Percentiles rank a stretch among this genome's conserved stretches.
phyloP scores from a whole-genome alignment of 2,329 filamentous ascomycete genomes.

The Talaromyces sp. region DNA sequence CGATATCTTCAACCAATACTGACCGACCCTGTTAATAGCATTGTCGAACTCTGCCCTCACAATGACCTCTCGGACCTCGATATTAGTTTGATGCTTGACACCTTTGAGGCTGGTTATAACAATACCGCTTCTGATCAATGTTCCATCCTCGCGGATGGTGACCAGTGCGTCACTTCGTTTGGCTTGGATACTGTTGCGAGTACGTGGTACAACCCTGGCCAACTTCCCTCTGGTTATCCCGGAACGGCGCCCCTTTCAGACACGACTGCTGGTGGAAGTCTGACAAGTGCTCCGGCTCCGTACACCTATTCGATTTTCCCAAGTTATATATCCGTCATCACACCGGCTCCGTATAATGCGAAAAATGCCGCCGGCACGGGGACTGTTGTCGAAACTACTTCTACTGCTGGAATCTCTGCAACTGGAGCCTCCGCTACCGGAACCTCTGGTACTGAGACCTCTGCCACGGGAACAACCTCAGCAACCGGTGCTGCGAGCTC shows the following conservation, averaged over 20 bases:
- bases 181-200: not conserved
- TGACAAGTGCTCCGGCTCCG: not conserved
- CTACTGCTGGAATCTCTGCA: not conserved
- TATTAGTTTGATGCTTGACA: not conserved
- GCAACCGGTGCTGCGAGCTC: not conserved
- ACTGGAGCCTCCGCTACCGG: not conserved
- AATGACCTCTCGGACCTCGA: not conserved
- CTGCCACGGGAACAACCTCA: not conserved
- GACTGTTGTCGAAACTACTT: not conserved
- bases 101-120: not conserved
- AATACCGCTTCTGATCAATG: not conserved
- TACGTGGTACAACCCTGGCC: conserved; percentile 1
- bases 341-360: not conserved
- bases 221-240: not conserved
- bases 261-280: not conserved
- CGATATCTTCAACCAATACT: not conserved
- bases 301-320: not conserved
- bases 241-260: not conserved
- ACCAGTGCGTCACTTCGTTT: not conserved
- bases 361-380: not conserved
- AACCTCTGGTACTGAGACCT: not conserved
- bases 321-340: conserved; percentile 1
- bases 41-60: not conserved
- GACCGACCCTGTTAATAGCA: not conserved
- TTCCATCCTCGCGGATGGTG: not conserved